Base-by-base conservation (phyloP, 1,284 basidiomycete species). In the Trichosporon coremiiforme region DNA sequence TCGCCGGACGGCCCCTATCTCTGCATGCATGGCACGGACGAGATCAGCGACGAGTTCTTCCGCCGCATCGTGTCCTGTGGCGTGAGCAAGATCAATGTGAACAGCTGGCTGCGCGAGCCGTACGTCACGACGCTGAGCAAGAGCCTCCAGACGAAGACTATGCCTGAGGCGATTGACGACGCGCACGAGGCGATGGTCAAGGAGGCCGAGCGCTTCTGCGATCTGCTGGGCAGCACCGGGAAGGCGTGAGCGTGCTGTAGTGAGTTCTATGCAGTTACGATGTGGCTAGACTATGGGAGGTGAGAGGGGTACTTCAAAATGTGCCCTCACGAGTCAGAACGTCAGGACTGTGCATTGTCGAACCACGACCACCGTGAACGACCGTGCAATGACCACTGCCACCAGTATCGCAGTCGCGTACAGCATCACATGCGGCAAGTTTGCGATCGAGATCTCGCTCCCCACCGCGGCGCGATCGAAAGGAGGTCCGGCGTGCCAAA, bases 51-150 rank as follows among this genome's bases (percentile, higher is more conserved):
- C 65, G 74, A 78, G 57, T 75, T 83, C 55, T 84, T 77, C 75
- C 67, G 66, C 29, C 78, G 82, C 66, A 78, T 80, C 71, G 79
- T 83, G 73, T 68, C 74, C 64, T 75, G 75, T 63, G 83, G 83
- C 69, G 82, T 81, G 4, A 78, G 75, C 38, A 84, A 84, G 75
- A 79, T 82, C 47, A 84, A 84, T 76, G 80, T 84, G 76, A 84
- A 84, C 77, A 81, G 78, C 9, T 84, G 83, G 83, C 78, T 78
- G 29, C 78, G 83, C 53, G 83, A 84, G 70, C 82, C 82, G 22
- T 83, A 80, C 66, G 74, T 73, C 70, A 74, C 74, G 20, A 76
- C 78, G 10, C 74, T 83, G 25, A 73, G 73, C 29, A 69, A 76
- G 57, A 75, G 75, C 2, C 72, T 83, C 10, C 71, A 74, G 17